Evolutionary conservation across 2,329 filamentous ascomycete species (phyloP).

Genomic region (Dryadomyces quercus-mongolicae): DNA sequence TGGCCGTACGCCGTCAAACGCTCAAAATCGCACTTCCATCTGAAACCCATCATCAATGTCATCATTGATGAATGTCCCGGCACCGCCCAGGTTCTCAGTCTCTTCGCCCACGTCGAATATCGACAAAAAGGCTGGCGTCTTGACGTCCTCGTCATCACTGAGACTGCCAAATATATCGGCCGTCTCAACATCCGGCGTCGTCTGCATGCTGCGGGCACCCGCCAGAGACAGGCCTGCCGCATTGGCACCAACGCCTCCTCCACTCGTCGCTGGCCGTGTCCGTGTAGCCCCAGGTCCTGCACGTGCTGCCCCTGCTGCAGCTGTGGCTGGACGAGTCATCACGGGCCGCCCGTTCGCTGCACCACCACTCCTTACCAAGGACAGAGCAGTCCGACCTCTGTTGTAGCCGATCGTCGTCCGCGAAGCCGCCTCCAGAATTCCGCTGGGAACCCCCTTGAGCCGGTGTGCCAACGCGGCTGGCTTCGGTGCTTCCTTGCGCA

Average conservation of each 20-base stretch:
- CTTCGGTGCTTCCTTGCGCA: slow-evolving; percentile 4
- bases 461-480: slow-evolving; percentile 5
- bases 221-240: neutral
- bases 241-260: too few relatives aligned
- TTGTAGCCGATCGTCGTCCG: slow-evolving; percentile 77
- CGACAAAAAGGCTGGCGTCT: slow-evolving; percentile 39
- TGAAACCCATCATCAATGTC: slow-evolving; percentile 45
- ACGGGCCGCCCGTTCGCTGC: slow-evolving; percentile 20
- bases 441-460: slow-evolving; percentile 2
- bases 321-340: slow-evolving; percentile 17
- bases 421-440: slow-evolving; percentile 52
- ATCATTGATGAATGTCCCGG: slow-evolving; percentile 21
- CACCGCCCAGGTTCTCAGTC: slow-evolving; percentile 18
- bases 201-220: neutral
- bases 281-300: neutral
- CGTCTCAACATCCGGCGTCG: neutral
- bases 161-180: neutral
- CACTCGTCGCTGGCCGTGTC: neutral
- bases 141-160: slow-evolving; percentile 14
- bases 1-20: neutral
- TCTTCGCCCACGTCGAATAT: slow-evolving; percentile 42
- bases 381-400: slow-evolving; percentile 53
- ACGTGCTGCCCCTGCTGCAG: neutral
- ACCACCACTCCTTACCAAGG: slow-evolving; percentile 26
- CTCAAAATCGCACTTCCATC: slow-evolving; percentile 29